A percentile compares a stretch with the other conserved stretches of the same genome.
These are phyloP conservation scores for Cajanus cajan DNA, from an alignment of 306 rosid genomes.

Conservation along the genomic window DNA sequence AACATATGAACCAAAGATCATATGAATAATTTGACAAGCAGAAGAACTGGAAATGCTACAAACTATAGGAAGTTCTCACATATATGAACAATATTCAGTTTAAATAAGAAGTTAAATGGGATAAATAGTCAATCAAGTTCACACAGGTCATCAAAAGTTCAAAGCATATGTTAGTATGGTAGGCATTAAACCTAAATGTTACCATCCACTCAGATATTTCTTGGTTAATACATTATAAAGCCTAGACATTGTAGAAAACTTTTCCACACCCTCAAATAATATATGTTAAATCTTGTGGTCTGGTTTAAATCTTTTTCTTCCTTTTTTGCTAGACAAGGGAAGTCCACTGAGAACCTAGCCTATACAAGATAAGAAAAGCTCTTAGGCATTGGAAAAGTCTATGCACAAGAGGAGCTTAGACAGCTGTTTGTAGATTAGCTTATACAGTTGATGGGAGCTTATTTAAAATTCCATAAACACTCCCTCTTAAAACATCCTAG, in stretches of 20 bases:
- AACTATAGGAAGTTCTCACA: neutral
- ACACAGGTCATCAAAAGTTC: neutral
- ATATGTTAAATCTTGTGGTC: neutral
- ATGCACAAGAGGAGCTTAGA: neutral
- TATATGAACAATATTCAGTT: neutral
- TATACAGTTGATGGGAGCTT: neutral
- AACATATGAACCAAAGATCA: slow-evolving; percentile 15
- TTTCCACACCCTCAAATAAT: neutral
- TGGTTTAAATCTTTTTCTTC: neutral
- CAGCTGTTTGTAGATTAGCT: neutral
- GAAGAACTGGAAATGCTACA: slow-evolving; percentile 15
- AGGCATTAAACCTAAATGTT: neutral
- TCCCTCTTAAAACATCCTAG: neutral
- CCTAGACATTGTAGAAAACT: neutral
- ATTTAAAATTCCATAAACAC: neutral
- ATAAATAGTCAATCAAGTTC: neutral
- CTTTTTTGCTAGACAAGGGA: neutral
- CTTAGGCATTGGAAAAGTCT: neutral
- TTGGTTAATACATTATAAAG: neutral
- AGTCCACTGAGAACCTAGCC: neutral
- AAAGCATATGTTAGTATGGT: neutral
- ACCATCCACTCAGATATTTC: neutral
- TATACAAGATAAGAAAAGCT: neutral
- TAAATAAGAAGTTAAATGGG: neutral
- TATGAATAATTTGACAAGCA: neutral